These are phyloP conservation scores for Auricularia heimuer DNA, from an alignment of 768 basidiomycete species.

Conservation along the genomic window DNA sequence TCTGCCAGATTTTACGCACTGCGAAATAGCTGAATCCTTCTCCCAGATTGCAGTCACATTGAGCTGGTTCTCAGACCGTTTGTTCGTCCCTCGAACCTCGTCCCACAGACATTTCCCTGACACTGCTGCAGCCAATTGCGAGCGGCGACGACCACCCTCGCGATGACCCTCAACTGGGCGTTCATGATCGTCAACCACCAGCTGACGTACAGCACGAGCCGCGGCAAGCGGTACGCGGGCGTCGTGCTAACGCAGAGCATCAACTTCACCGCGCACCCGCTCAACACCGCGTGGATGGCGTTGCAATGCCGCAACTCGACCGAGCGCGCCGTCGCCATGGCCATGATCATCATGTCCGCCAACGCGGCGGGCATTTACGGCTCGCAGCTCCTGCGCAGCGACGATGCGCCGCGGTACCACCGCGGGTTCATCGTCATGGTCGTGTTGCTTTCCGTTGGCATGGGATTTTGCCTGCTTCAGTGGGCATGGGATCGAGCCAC, in stretches of 20 bases:
- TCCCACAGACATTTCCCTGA: no score
- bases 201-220: neutral
- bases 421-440: neutral
- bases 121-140: neutral
- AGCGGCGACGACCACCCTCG: neutral
- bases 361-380: neutral
- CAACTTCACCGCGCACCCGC: neutral
- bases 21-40: no score
- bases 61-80: neutral
- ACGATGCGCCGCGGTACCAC: neutral
- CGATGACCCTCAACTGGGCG: neutral
- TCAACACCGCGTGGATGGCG: neutral
- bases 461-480: neutral
- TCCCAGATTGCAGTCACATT: neutral
- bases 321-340: neutral
- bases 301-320: neutral
- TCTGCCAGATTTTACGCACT: neutral
- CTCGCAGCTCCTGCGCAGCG: neutral
- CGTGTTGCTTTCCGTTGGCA: neutral
- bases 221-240: neutral
- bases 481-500: neutral
- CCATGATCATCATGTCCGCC: slow-evolving; percentile 1
- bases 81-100: neutral
- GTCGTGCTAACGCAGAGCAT: neutral
- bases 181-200: neutral